These are phyloP conservation scores for Aspergillus diversus DNA, from an alignment of 495 filamentous ascomycete species.

Conservation along the genomic window DNA sequence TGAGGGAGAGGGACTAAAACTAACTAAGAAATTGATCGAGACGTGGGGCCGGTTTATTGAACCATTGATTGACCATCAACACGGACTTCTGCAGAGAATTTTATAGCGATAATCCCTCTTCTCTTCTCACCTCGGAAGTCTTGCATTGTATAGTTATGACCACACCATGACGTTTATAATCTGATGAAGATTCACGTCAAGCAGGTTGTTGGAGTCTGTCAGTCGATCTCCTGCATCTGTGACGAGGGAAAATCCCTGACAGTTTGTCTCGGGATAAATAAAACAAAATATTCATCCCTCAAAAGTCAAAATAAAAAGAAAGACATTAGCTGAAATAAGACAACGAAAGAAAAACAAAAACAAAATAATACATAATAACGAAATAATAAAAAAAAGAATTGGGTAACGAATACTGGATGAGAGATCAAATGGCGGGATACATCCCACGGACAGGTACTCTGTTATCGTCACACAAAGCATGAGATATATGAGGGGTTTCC, in stretches of 20 bases:
- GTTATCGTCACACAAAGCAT: conserved; percentile 18
- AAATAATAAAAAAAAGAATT: conserved; percentile 6
- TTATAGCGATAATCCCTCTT: neutral
- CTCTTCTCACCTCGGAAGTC: no score
- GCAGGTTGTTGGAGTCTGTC: no score
- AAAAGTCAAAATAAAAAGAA: no score
- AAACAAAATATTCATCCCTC: no score
- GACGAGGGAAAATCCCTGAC: neutral
- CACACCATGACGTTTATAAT: no score
- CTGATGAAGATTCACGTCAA: no score
- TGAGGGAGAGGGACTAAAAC: neutral
- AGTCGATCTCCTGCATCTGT: neutral
- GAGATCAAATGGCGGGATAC: neutral
- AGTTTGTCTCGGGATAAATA: neutral
- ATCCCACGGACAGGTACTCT: conserved; percentile 20
- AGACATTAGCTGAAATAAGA: neutral
- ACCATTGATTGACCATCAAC: conserved; percentile 24
- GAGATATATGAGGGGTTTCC: conserved; percentile 18
- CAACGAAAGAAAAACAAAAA: neutral
- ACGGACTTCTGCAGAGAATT: conserved; percentile 29
- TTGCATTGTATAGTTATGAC: no score
- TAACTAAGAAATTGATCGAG: neutral
- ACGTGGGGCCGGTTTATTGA: conserved; percentile 23
- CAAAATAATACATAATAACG: neutral
- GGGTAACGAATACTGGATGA: neutral